Evolutionary conservation across 345 rosid genomes (phyloP), one percentile per base, ranked within the genome.

Genomic region (Acer saccharum): DNA sequence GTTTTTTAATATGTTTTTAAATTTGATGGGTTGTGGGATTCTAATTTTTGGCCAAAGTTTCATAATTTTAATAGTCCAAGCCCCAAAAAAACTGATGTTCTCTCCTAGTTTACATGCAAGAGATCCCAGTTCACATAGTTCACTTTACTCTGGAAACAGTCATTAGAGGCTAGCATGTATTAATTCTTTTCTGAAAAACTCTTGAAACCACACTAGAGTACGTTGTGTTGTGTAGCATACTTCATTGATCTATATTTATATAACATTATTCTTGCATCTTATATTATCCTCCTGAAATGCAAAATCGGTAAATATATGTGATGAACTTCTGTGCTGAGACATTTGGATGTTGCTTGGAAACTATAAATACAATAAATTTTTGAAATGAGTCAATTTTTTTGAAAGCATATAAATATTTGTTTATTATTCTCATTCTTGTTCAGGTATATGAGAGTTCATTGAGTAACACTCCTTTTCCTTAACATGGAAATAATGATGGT

Each of bases 391-490:
- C 10, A 17, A 27, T 21, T 61, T 60, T 13, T 43, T 14, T n/a
- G 20, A 73, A 35, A 21, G 48, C 25, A 25, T 29, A 54, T n/a
- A 71, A 54, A 39, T 46, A 39, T 74, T 63, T 63, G n/a, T 46
- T 62, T 61, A 27, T 50, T 64, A 18, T n/a, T 17, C 61, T 74
- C 23, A 20, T 7, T 50, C 63, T 27, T 74, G 69, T 46, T 65
- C 70, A 61, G n/a, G 32, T 14, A 72, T 16, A 61, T 21, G 23
- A 41, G 14, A 61, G 29, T 27, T 29, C 65, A 71, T 73, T 23
- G 23, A 73, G 39, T 23, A n/a, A 73, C 23, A 2, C 10, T 6
- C 10, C 55, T 46, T 43, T 39, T 43, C 35, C 58, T 35, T 60
- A 20, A 55, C 48, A 54, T n/a, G 29, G 65, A 58, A 57, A 69